Conservation (phyloP, 2,329 filamentous ascomycete genomes). For the Aspergillus sp. region DNA sequence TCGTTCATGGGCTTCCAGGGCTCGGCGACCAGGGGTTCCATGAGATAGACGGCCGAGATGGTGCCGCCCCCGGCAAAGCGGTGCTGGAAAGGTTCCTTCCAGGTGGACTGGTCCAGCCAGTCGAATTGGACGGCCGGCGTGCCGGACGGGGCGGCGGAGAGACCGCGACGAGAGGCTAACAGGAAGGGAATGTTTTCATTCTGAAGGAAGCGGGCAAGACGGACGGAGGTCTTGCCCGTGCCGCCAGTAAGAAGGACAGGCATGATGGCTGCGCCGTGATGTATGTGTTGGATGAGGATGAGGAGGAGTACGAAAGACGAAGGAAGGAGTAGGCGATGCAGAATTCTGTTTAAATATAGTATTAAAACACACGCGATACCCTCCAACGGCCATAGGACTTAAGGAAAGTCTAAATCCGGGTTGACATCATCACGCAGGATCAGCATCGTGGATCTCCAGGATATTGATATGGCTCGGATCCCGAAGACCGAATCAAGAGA, state of each 20-base stretch:
- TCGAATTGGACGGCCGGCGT: conserved; percentile 34
- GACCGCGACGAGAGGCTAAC: conserved; percentile 33
- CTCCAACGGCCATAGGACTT: no score
- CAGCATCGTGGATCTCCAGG: no score
- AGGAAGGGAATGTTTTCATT: conserved; percentile 22
- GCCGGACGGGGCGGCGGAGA: background rate
- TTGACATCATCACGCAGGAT: no score
- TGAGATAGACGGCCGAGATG: conserved; percentile 39
- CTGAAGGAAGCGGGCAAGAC: conserved; percentile 20
- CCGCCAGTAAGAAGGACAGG: conserved; percentile 42
- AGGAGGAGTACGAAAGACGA: no score
- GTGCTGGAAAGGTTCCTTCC: conserved; percentile 26
- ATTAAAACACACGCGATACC: no score
- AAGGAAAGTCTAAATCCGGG: no score
- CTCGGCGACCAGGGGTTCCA: conserved; percentile 12
- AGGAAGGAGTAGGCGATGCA: no score
- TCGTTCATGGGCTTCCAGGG: background rate
- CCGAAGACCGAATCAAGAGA: no score
- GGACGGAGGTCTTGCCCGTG: conserved; percentile 42
- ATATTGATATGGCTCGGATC: no score
- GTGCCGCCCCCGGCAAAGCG: conserved; percentile 3
- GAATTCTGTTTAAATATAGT: no score
- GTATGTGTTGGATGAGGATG: no score
- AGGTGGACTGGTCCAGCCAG: conserved; percentile 43
- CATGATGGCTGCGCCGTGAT: conserved; percentile 23